These are phyloP conservation scores for Chrysochromulina tobinii DNA, from an alignment of 78 protist species.

Conservation along the genomic window DNA sequence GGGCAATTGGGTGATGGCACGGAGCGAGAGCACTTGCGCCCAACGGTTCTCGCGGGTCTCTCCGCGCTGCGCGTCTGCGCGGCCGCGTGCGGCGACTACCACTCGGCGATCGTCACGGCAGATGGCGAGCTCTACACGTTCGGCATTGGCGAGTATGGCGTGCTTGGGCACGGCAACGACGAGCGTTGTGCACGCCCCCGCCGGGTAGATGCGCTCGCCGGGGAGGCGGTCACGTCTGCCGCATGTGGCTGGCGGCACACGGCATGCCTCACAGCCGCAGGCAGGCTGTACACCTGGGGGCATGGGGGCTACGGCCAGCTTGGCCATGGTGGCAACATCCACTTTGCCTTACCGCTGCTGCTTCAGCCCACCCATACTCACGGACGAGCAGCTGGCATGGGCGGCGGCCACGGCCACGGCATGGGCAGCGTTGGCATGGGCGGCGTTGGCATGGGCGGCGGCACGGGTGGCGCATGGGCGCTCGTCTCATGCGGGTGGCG, in stretches of 20 bases:
- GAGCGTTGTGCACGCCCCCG: not conserved
- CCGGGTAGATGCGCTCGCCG: not conserved
- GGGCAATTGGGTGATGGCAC: not conserved
- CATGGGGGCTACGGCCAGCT: slow-evolving; percentile 5
- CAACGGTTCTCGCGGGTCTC: not conserved
- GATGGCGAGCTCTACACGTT: not conserved
- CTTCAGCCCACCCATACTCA: not conserved
- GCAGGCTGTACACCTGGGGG: not conserved
- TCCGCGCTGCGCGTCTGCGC: not conserved
- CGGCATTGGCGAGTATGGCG: not conserved
- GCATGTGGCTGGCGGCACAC: slow-evolving; percentile 14
- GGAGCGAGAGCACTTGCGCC: not conserved
- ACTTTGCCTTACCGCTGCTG: not conserved
- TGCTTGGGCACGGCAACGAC: not conserved
- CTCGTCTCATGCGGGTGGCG: not conserved
- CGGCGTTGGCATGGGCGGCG: no score
- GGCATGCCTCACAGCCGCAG: no score
- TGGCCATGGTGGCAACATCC: not conserved
- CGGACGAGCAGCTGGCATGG: no score
- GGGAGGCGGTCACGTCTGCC: not conserved
- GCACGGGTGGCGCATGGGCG: not conserved
- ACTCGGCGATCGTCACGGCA: not conserved
- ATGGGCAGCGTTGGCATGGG: no score
- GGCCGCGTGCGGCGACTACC: slow-evolving; percentile 22
- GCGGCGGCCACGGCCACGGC: no score